Percentiles rank a stretch among this genome's conserved stretches.
Conservation (phyloP, 805 yeast species). For the Yamadazyma insecticola region DNA sequence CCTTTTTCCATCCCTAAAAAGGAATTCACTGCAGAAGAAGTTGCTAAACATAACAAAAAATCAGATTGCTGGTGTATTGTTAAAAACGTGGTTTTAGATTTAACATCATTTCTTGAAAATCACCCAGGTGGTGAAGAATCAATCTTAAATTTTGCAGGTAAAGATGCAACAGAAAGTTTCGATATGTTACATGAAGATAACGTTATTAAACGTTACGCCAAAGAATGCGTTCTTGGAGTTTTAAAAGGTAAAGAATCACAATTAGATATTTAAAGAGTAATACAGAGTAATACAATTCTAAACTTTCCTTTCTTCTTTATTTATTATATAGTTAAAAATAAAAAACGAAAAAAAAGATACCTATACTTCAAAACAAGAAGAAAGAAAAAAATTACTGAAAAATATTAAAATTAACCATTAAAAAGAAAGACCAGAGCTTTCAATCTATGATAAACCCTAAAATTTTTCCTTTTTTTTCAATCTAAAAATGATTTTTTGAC, state of each 20-base stretch:
- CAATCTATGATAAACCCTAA: too few relatives aligned
- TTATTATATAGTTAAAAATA: conserved; percentile 3
- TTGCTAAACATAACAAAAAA: conserved; percentile 41
- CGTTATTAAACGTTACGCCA: conserved; percentile 47
- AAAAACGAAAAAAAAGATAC: conserved; percentile 1
- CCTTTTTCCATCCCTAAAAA: conserved; percentile 40
- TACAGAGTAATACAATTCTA: too few relatives aligned
- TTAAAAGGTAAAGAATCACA: conserved; percentile 49
- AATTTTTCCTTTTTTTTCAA: too few relatives aligned
- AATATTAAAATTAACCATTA: too few relatives aligned
- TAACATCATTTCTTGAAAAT: conserved; percentile 38
- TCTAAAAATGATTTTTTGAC: not conserved
- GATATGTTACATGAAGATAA: conserved; percentile 55
- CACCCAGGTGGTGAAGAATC: conserved; percentile 64
- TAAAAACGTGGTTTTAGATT: conserved; percentile 48
- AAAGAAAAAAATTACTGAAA: not conserved
- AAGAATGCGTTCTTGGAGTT: conserved; percentile 45
- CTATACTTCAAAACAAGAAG: too few relatives aligned
- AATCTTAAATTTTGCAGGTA: conserved; percentile 43
- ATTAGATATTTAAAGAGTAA: too few relatives aligned
- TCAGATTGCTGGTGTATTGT: conserved; percentile 53
- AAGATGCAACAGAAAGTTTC: conserved; percentile 46
- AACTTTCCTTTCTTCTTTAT: conserved; percentile 1
- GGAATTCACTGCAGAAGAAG: conserved; percentile 44
- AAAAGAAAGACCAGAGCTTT: too few relatives aligned